A percentile compares a stretch with the other conserved stretches of the same genome.
Conservation (phyloP, 208 protist genomes). For the Zelonia costaricensis region DNA sequence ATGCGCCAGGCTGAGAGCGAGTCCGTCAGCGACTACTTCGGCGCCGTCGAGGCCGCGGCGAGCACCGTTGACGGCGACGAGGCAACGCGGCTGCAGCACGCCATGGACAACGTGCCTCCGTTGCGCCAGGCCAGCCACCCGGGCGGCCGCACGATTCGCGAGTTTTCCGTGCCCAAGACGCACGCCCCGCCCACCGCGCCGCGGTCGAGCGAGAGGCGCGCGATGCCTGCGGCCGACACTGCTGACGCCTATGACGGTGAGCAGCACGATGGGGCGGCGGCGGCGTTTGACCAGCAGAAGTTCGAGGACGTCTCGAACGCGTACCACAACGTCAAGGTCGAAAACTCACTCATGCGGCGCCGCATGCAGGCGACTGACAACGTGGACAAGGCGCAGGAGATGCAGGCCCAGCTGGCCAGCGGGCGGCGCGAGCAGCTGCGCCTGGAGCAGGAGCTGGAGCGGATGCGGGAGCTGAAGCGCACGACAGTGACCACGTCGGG, state of each 20-base stretch:
- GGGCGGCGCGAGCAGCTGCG: slow-evolving; percentile 52
- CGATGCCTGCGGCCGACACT: background rate
- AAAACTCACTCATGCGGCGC: slow-evolving; percentile 79
- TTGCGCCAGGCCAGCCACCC: slow-evolving; percentile 73
- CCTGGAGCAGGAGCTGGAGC: slow-evolving; percentile 61
- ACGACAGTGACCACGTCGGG: slow-evolving; percentile 6
- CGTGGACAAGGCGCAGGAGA: slow-evolving; percentile 55
- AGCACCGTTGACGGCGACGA: slow-evolving; percentile 75
- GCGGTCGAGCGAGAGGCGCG: slow-evolving; percentile 3
- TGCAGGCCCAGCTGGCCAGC: slow-evolving; percentile 61
- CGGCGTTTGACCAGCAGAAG: slow-evolving; percentile 39
- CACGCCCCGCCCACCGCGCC: no score
- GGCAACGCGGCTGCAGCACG: slow-evolving; percentile 56
- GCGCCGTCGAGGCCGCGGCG: slow-evolving; percentile 50
- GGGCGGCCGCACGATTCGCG: slow-evolving; percentile 59
- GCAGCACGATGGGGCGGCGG: slow-evolving; percentile 12
- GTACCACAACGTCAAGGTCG: slow-evolving; percentile 87
- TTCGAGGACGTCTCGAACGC: slow-evolving; percentile 72
- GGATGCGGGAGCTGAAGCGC: slow-evolving; percentile 48
- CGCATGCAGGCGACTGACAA: slow-evolving; percentile 71
- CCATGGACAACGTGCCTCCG: slow-evolving; percentile 43
- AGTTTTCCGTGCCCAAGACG: slow-evolving; percentile 75
- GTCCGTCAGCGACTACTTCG: slow-evolving; percentile 48
- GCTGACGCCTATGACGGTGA: background rate
- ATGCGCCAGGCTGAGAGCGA: slow-evolving; percentile 30